These are phyloP conservation scores for Cladophialophora exuberans DNA, from an alignment of 2,329 filamentous ascomycete genomes.

Conservation along the genomic window DNA sequence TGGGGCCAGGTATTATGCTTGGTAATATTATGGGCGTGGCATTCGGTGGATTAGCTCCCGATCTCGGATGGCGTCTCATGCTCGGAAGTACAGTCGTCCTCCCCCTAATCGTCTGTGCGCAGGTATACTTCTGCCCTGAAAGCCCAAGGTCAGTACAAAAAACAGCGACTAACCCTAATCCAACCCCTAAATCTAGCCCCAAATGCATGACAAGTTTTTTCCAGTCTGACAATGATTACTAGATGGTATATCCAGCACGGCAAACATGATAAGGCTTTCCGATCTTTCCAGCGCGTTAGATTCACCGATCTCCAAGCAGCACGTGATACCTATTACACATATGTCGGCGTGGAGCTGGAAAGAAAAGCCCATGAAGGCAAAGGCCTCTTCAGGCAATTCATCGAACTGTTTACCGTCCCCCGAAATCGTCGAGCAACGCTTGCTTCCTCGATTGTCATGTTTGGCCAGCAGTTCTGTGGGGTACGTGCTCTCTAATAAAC, in stretches of 20 bases:
- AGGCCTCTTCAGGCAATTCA: conserved; percentile 56
- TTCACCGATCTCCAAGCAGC: conserved; percentile 58
- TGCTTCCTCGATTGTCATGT: conserved; percentile 66
- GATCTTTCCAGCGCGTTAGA: conserved; percentile 53
- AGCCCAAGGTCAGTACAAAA: conserved; percentile 48
- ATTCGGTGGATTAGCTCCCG: conserved; percentile 47
- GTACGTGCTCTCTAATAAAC: conserved; percentile 59
- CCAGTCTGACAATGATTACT: too few species aligned
- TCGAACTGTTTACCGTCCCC: conserved; percentile 64
- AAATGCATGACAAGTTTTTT: neutral
- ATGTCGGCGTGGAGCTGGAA: conserved; percentile 65
- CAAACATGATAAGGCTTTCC: conserved; percentile 50
- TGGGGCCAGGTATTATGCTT: conserved; percentile 41
- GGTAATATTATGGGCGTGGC: conserved; percentile 55
- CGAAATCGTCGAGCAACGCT: conserved; percentile 64
- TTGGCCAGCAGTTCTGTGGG: conserved; percentile 55
- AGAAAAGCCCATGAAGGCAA: conserved; percentile 54
- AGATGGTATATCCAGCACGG: conserved; percentile 51
- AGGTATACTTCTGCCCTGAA: conserved; percentile 69
- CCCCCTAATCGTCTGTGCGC: conserved; percentile 58
- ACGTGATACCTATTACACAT: conserved; percentile 60
- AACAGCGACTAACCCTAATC: neutral
- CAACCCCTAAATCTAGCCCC: too few species aligned
- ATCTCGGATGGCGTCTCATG: conserved; percentile 70
- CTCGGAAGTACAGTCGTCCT: conserved; percentile 68